Evolutionary conservation across 495 filamentous ascomycete species (phyloP).

Genomic region (Penicillium canariense): DNA sequence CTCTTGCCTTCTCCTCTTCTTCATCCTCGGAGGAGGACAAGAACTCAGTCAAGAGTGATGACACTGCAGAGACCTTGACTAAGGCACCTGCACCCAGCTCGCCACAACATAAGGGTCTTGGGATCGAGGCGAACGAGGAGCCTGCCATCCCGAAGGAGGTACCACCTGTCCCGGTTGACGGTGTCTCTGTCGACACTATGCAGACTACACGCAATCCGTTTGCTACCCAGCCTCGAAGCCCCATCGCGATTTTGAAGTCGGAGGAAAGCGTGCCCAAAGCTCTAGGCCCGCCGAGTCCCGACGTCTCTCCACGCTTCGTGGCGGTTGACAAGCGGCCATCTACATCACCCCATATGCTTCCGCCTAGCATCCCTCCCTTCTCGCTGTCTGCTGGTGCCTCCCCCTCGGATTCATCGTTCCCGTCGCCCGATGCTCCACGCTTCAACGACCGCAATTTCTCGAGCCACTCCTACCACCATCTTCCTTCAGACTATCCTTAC

Average conservation of each 20-base stretch:
- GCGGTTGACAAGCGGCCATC: constrained; percentile 48
- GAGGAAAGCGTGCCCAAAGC: constrained; percentile 30
- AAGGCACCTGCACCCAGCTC: constrained; percentile 29
- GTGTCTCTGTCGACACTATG: constrained; percentile 11
- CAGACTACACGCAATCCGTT: constrained; percentile 25
- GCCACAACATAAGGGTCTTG: constrained; percentile 34
- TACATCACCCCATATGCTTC: constrained; percentile 53
- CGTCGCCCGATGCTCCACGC: constrained; percentile 53
- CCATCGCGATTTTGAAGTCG: constrained; percentile 30
- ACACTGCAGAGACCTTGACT: constrained; percentile 41
- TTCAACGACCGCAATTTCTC: constrained; percentile 43
- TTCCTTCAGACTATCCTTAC: constrained; percentile 60
- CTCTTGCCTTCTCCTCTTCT: constrained; percentile 2
- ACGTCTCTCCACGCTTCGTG: constrained; percentile 43
- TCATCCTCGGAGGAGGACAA: constrained; percentile 17
- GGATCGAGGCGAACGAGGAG: constrained; percentile 44
- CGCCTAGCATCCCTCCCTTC: constrained; percentile 45
- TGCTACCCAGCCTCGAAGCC: constrained; percentile 19
- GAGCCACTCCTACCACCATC: constrained; percentile 55
- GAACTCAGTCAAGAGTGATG: constrained; percentile 38
- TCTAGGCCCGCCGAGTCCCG: constrained; percentile 35
- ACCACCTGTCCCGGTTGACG: neutral
- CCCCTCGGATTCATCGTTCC: constrained; percentile 47
- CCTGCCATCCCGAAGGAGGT: neutral
- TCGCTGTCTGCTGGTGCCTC: constrained; percentile 41